These are phyloP conservation scores for Pythium biforme DNA, from an alignment of 352 stramenopile species.

Conservation along the genomic window DNA sequence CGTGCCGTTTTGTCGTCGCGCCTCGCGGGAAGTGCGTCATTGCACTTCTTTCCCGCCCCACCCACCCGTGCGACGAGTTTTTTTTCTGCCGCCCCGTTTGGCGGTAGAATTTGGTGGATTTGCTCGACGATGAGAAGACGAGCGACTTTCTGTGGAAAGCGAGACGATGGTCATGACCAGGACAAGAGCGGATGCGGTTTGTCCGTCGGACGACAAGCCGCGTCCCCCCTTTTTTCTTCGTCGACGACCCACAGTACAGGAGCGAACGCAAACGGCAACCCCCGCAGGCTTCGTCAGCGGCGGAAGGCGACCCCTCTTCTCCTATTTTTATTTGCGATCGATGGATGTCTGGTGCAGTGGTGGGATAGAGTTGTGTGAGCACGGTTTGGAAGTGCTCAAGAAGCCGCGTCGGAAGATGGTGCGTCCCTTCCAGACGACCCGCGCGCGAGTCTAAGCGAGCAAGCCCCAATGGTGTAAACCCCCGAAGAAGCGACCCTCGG, in stretches of 20 bases:
- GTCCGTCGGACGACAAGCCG: conserved; percentile 1
- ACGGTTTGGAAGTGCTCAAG: conserved; percentile 23
- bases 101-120: conserved; percentile 7
- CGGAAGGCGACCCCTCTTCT: conserved; percentile 18
- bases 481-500: too few relatives aligned
- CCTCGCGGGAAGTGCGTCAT: conserved; percentile 6
- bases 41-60: conserved; percentile 4
- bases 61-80: conserved; percentile 11
- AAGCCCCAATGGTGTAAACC: too few relatives aligned
- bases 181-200: neutral
- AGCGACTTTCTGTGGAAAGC: conserved; percentile 9
- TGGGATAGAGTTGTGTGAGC: conserved; percentile 25
- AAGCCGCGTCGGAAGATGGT: conserved; percentile 4
- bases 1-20: conserved; percentile 1
- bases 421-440: neutral
- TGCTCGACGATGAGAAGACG: conserved; percentile 29
- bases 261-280: conserved; percentile 1
- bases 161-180: neutral
- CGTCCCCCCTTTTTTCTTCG: neutral
- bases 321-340: conserved; percentile 27
- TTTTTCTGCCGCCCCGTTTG: neutral
- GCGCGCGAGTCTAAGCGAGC: too few relatives aligned
- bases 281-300: conserved; percentile 14
- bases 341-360: conserved; percentile 27
- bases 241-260: neutral